Percentiles rank a stretch among this genome's conserved stretches.
These are phyloP conservation scores for Pterocarpus macrocarpus DNA, from an alignment of 306 rosid genomes.

Conservation along the genomic window DNA sequence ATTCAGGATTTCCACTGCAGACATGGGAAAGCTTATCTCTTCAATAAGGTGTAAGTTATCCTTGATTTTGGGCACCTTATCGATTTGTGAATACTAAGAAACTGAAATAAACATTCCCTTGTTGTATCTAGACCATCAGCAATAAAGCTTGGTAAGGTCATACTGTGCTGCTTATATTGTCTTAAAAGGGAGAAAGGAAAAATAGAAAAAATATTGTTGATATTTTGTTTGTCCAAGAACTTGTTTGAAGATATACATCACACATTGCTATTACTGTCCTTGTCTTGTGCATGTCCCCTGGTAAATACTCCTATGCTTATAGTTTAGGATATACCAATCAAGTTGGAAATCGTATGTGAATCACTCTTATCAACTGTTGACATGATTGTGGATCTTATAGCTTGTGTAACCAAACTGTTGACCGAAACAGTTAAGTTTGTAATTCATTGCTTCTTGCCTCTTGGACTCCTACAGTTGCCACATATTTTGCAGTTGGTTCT, in stretches of 20 bases:
- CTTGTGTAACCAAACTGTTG: conserved; percentile 13
- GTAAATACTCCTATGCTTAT: conserved; percentile 33
- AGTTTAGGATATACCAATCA: conserved; percentile 1
- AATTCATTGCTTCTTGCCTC: conserved; percentile 12
- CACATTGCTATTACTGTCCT: background rate
- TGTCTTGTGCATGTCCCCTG: conserved; percentile 15
- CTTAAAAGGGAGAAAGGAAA: background rate
- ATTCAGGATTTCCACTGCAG: conserved; percentile 79
- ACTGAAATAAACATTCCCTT: conserved; percentile 23
- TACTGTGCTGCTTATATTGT: background rate
- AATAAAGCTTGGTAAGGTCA: conserved; percentile 26
- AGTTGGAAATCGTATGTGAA: conserved; percentile 34
- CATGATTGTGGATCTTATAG: conserved; percentile 27
- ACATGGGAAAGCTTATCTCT: conserved; percentile 96
- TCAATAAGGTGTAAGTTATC: conserved; percentile 91
- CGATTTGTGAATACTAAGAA: conserved; percentile 18
- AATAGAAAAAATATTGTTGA: background rate
- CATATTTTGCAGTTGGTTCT: conserved; percentile 36
- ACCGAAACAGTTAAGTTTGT: conserved; percentile 16
- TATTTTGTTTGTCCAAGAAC: conserved; percentile 32
- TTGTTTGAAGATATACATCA: conserved; percentile 40
- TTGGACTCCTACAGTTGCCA: conserved; percentile 17
- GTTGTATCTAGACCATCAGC: conserved; percentile 6
- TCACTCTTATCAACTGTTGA: conserved; percentile 5
- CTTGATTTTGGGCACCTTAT: conserved; percentile 46